Percentiles rank a stretch among this genome's conserved stretches.
phyloP scores from a whole-genome alignment of 768 basidiomycete genomes.

The Leccinum uliginosum region DNA sequence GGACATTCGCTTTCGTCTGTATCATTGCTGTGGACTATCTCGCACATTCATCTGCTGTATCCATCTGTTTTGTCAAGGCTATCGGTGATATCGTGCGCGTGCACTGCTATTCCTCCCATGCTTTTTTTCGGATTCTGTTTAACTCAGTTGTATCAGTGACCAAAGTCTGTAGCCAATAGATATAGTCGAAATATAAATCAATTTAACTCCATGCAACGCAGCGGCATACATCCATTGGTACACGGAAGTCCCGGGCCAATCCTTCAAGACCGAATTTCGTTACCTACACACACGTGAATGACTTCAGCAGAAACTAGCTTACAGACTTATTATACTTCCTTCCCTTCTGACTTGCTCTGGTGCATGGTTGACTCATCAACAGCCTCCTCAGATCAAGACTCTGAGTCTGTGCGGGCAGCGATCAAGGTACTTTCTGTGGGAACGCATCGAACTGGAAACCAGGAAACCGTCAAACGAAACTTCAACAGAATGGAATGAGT shows the following conservation, averaged over 20 bases:
- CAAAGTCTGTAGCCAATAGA: constrained; percentile 5
- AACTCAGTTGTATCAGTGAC: background rate
- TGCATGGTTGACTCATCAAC: background rate
- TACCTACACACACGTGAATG: too few relatives aligned
- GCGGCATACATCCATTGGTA: too few relatives aligned
- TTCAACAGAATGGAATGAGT: background rate
- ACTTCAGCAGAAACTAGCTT: too few relatives aligned
- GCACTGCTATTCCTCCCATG: background rate
- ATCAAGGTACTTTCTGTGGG: background rate
- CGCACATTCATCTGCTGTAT: constrained; percentile 15
- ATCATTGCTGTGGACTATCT: constrained; percentile 9
- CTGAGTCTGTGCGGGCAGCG: background rate
- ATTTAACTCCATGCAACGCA: background rate
- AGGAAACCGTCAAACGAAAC: background rate
- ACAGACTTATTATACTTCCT: too few relatives aligned
- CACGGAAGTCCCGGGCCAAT: too few relatives aligned
- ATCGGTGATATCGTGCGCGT: background rate
- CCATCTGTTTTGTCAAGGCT: constrained; percentile 2
- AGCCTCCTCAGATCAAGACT: background rate
- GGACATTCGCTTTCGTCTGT: constrained; percentile 7
- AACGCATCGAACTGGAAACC: background rate
- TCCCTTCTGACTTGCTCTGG: background rate
- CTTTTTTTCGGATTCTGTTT: background rate
- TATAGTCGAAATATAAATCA: background rate
- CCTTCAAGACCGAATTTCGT: too few relatives aligned